Evolutionary conservation across 106 monocot species (phyloP).

Genomic region (Phalaenopsis aphrodite): DNA sequence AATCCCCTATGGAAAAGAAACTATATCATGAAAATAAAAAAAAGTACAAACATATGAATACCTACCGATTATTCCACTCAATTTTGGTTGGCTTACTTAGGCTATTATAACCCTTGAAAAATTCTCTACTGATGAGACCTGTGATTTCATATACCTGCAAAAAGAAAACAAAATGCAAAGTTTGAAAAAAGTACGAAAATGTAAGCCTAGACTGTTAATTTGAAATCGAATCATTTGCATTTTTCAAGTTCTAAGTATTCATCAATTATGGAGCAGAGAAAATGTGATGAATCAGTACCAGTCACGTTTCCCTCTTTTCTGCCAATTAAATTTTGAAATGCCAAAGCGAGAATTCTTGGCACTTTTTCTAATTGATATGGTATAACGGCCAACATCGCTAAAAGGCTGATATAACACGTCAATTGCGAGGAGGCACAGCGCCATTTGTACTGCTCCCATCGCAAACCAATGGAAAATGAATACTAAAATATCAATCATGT

Average conservation of each 20-base stretch:
- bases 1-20: neutral
- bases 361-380: neutral
- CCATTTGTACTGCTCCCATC: too few relatives aligned
- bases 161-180: neutral
- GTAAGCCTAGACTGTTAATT: neutral
- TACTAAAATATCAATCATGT: too few relatives aligned
- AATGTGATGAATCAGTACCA: neutral
- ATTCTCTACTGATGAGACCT: constrained; percentile 26
- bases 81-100: constrained; percentile 38
- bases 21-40: neutral
- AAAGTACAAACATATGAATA: neutral
- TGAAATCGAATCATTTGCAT: neutral
- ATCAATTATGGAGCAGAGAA: neutral
- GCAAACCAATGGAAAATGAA: too few relatives aligned
- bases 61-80: constrained; percentile 85
- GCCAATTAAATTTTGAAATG: neutral
- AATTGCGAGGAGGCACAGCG: too few relatives aligned
- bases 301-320: neutral
- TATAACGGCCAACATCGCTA: neutral
- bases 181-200: neutral
- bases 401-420: too few relatives aligned
- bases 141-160: constrained; percentile 63
- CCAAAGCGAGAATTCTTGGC: neutral
- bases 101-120: constrained; percentile 41
- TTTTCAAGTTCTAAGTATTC: neutral